Percentiles rank a stretch among this genome's conserved stretches.
These are phyloP conservation scores for Penicillium sp. DNA, from an alignment of 2,329 filamentous ascomycete species.

Conservation along the genomic window DNA sequence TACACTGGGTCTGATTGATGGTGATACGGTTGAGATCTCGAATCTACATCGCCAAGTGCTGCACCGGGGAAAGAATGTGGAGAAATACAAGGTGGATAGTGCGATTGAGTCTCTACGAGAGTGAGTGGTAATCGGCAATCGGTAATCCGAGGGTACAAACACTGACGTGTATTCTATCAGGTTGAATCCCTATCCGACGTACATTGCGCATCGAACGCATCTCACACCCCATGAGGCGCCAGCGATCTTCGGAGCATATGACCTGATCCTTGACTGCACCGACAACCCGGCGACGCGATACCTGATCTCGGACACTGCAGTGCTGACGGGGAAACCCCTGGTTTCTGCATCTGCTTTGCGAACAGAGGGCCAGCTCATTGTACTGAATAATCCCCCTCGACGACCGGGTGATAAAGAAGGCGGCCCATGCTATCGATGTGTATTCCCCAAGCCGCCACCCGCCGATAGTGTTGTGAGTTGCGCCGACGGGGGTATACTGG, in stretches of 20 bases:
- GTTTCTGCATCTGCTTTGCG: conserved; percentile 86
- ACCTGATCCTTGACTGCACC: conserved; percentile 88
- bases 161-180: conserved; percentile 38
- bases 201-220: conserved; percentile 59
- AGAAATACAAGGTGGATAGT: conserved; percentile 75
- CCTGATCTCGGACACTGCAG: conserved; percentile 83
- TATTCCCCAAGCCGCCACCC: conserved; percentile 84
- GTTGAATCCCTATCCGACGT: conserved; percentile 67
- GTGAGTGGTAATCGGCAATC: conserved; percentile 36
- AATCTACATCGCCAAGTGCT: conserved; percentile 91
- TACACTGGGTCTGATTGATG: conserved; percentile 77
- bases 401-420: conserved; percentile 55
- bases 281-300: conserved; percentile 91
- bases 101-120: conserved; percentile 57
- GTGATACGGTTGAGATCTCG: conserved; percentile 78
- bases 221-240: conserved; percentile 66
- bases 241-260: conserved; percentile 64
- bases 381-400: conserved; percentile 74
- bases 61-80: conserved; percentile 67
- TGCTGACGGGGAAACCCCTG: conserved; percentile 71
- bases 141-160: background rate
- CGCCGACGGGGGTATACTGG: conserved; percentile 87
- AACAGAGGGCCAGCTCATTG: conserved; percentile 82
- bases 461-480: conserved; percentile 78
- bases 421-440: conserved; percentile 87